Evolutionary conservation across 1,139 yeast species (phyloP).

Genomic region (Meyerozyma sp.): DNA sequence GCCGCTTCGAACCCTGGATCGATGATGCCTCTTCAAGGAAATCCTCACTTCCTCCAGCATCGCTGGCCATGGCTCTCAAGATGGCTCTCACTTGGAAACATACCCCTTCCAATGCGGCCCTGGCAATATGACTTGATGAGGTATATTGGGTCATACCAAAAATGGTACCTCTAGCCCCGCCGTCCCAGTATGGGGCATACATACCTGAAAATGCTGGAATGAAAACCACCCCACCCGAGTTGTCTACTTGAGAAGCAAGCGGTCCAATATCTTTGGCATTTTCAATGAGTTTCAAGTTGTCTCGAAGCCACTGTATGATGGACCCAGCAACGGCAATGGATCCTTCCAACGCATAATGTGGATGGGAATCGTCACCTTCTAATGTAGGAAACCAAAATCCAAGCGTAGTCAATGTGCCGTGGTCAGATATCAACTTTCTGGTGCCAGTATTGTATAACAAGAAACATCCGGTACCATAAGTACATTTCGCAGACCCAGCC

Average conservation of each 20-base stretch:
- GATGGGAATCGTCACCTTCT: constrained; percentile 46
- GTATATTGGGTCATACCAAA: constrained; percentile 91
- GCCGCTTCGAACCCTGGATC: constrained; percentile 38
- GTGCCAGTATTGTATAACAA: constrained; percentile 82
- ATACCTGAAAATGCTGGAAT: constrained; percentile 94
- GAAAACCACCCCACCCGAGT: constrained; percentile 89
- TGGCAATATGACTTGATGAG: constrained; percentile 79
- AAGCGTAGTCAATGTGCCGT: constrained; percentile 85
- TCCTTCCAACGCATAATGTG: constrained; percentile 90
- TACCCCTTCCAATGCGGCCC: constrained; percentile 94
- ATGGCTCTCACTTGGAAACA: constrained; percentile 93
- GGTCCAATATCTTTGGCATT: constrained; percentile 88
- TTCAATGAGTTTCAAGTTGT: constrained; percentile 77
- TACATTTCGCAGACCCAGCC: constrained; percentile 86
- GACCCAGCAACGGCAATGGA: constrained; percentile 96
- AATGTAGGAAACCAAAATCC: constrained; percentile 84
- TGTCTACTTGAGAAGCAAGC: constrained; percentile 72
- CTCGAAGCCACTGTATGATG: constrained; percentile 91
- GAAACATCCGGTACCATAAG: constrained; percentile 98
- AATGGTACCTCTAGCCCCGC: constrained; percentile 88
- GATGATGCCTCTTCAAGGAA: constrained; percentile 39
- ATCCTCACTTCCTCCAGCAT: constrained; percentile 57
- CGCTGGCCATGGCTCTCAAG: constrained; percentile 83
- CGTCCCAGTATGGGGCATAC: constrained; percentile 95
- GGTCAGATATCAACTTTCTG: constrained; percentile 55